These are phyloP conservation scores for Chaetomiaceae sp. DNA, from an alignment of 2,329 filamentous ascomycete genomes.

Conservation along the genomic window DNA sequence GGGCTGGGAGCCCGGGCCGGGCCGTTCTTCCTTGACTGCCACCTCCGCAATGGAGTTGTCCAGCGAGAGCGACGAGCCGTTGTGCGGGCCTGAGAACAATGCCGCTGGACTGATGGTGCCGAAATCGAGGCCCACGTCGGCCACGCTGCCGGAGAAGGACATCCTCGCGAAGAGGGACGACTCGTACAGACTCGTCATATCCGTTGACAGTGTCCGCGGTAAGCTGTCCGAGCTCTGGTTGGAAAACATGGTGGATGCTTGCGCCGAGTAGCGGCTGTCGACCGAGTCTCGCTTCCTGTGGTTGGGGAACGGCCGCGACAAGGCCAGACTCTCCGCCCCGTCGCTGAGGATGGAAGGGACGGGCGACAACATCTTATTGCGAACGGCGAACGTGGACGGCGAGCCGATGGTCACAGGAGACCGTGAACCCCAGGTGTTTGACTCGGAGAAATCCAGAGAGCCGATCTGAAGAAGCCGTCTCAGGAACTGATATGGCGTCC, in stretches of 20 bases:
- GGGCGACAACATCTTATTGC: constrained; percentile 5
- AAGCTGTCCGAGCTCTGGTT: constrained; percentile 21
- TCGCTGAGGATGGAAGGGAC: background rate
- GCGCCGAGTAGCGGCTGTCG: constrained; percentile 15
- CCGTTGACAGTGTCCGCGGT: constrained; percentile 18
- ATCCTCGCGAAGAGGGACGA: constrained; percentile 9
- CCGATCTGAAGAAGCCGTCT: constrained; percentile 27
- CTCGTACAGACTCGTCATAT: constrained; percentile 23
- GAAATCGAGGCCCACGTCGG: constrained; percentile 1
- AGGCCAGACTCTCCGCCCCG: constrained; percentile 1
- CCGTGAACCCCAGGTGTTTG: constrained; percentile 1
- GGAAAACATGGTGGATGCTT: constrained; percentile 18
- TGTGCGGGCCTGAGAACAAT: constrained; percentile 2
- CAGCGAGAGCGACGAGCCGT: constrained; percentile 3
- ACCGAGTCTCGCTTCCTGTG: constrained; percentile 16
- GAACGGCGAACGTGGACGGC: constrained; percentile 8
- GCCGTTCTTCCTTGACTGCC: background rate
- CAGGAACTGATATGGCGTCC: constrained; percentile 28
- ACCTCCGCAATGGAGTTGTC: constrained; percentile 3
- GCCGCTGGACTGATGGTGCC: constrained; percentile 12
- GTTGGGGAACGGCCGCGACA: background rate
- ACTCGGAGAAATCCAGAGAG: constrained; percentile 28
- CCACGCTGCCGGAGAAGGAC: constrained; percentile 7
- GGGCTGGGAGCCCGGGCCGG: background rate
- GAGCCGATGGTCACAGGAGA: constrained; percentile 1